Evolutionary conservation across 2,329 filamentous ascomycete genomes (phyloP), one percentile per base, ranked within the genome.

Genomic region (Sarocladiaceae sp.): DNA sequence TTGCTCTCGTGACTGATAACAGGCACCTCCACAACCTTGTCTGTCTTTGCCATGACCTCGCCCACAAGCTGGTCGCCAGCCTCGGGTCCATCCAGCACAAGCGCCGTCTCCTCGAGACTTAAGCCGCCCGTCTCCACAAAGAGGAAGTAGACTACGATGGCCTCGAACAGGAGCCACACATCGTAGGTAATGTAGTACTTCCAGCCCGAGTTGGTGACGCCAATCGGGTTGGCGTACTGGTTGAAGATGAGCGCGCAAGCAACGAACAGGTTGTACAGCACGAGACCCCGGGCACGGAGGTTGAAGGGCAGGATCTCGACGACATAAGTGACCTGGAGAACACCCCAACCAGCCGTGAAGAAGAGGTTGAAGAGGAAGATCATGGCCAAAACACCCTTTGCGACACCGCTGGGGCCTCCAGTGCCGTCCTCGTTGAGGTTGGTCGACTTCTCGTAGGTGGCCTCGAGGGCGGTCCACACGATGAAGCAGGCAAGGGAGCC

Each of bases 221-320:
- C 66, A 7, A 68, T 58, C 0, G 66, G 64, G 47, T 68, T 68
- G 29, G 64, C 65, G 43, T 64, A 68, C 44, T 61, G 59, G 50
- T 68, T 68, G 52, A 68, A 67, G 34, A 55, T 50, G 24, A 54
- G 45, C 3, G 51, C 53, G 21, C 52, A 43, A 6, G 55, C 50
- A 3, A 53, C 51, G 23, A 54, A 51, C 12, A 52, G 47, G 33
- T 56, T 58, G 53, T 43, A 57, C 43, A 48, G 53, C 29, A 59
- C 45, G 13, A 41, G 37, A 16, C 37, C 37, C 10, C 37, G 37
- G 23, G 37, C 37, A 11, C 66, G 62, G 11, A 66, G 53, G 15
- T 57, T 54, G 47, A 57, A 68, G 0, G 64, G 65, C 12, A 69
- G 54, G 48, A 74, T 69, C 53, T 73, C 70, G 41, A 66, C 63